Evolutionary conservation across 2,329 filamentous ascomycete genomes (phyloP).

Genomic region (Colletotrichum eleusines): DNA sequence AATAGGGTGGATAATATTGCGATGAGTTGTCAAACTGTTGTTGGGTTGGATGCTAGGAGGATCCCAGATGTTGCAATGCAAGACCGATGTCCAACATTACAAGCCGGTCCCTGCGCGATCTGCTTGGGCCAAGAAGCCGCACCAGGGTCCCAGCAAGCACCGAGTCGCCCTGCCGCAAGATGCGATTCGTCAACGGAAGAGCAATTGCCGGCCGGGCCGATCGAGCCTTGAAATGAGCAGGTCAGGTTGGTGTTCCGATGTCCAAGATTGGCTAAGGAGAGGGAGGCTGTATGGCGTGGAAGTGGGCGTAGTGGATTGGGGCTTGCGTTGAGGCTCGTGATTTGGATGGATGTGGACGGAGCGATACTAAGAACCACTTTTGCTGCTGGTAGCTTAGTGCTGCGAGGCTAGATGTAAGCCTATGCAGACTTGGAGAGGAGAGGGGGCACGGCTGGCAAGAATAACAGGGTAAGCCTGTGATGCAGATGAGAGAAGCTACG

Average conservation of each 20-base stretch:
- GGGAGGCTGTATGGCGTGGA: slow-evolving; percentile 8
- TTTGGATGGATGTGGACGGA: slow-evolving; percentile 29
- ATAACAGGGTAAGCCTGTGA: slow-evolving; percentile 36
- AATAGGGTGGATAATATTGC: slow-evolving; percentile 49
- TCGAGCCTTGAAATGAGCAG: slow-evolving; percentile 31
- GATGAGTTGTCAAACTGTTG: slow-evolving; percentile 53
- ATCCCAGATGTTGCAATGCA: slow-evolving; percentile 55
- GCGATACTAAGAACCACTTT: slow-evolving; percentile 27
- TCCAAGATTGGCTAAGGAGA: background rate
- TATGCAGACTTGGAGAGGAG: slow-evolving; percentile 35
- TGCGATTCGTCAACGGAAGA: slow-evolving; percentile 42
- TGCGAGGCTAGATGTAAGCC: slow-evolving; percentile 33
- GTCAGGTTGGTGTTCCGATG: slow-evolving; percentile 12
- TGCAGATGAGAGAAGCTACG: slow-evolving; percentile 32
- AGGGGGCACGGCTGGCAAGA: slow-evolving; percentile 30
- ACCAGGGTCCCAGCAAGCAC: slow-evolving; percentile 54
- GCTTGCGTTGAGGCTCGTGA: slow-evolving; percentile 37
- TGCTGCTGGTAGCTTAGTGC: slow-evolving; percentile 34
- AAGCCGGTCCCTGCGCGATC: slow-evolving; percentile 57
- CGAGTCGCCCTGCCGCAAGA: slow-evolving; percentile 37
- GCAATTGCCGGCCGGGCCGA: slow-evolving; percentile 33
- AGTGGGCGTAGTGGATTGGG: slow-evolving; percentile 13
- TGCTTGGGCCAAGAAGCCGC: slow-evolving; percentile 55
- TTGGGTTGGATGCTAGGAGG: slow-evolving; percentile 55
- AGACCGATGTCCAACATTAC: slow-evolving; percentile 53